Conservation (phyloP, 768 basidiomycete genomes). For the Suillus ampliporus region DNA sequence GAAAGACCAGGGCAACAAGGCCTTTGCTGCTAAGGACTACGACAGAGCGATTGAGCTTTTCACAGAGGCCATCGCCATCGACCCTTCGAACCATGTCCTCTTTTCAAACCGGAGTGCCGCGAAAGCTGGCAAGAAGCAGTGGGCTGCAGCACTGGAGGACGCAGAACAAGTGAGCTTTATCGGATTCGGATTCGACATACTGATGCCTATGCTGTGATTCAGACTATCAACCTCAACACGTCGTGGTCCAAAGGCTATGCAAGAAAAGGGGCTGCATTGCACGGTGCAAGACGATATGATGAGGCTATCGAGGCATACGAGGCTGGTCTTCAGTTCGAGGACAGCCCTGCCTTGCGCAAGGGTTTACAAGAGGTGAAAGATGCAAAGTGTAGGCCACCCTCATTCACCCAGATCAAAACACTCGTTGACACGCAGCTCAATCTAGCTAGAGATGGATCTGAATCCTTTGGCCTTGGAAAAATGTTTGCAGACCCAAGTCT, state of each 20-base stretch:
- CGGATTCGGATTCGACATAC: conserved; percentile 10
- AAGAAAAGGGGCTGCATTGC: conserved; percentile 91
- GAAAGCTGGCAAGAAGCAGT: conserved; percentile 84
- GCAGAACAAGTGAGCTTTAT: conserved; percentile 77
- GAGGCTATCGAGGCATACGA: conserved; percentile 89
- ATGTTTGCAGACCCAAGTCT: conserved; percentile 87
- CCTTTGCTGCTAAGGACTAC: conserved; percentile 92
- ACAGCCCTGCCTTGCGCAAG: conserved; percentile 81
- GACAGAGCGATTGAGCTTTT: conserved; percentile 86
- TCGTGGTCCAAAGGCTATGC: conserved; percentile 91
- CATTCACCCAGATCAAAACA: neutral
- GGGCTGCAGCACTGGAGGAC: conserved; percentile 77
- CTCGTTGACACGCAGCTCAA: conserved; percentile 1
- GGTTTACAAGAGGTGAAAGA: conserved; percentile 89
- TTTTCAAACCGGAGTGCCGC: conserved; percentile 95
- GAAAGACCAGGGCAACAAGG: conserved; percentile 95
- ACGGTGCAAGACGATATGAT: conserved; percentile 77
- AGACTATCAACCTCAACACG: conserved; percentile 84
- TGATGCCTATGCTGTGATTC: conserved; percentile 10
- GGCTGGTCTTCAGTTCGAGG: conserved; percentile 79
- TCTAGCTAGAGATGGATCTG: conserved; percentile 42
- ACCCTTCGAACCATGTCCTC: conserved; percentile 84
- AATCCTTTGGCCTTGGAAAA: conserved; percentile 68
- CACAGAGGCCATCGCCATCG: conserved; percentile 81
- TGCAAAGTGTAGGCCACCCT: conserved; percentile 65